A percentile compares a stretch with the other conserved stretches of the same genome.
Evolutionary conservation across 169 alveolate genomes (phyloP).

Genomic region (Plasmodium cynomolgi): DNA sequence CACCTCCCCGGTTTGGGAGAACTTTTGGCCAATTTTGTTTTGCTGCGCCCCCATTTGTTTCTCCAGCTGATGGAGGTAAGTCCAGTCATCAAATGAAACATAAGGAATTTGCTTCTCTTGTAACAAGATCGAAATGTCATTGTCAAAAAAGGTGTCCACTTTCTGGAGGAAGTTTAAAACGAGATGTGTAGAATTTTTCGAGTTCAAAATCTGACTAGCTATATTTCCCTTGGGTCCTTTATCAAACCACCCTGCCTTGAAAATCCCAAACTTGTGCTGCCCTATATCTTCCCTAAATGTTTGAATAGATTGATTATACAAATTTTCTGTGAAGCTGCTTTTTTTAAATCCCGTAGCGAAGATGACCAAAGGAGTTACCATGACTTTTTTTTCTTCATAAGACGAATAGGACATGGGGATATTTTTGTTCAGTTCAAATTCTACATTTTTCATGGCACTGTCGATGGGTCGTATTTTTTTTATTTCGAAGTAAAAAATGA

Average conservation of each 20-base stretch:
- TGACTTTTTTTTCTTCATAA: neutral
- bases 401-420: neutral
- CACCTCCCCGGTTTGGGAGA: neutral
- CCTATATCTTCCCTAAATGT: slow-evolving; percentile 25
- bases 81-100: slow-evolving; percentile 46
- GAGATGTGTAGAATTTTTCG: slow-evolving; percentile 2
- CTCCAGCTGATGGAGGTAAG: slow-evolving; percentile 34
- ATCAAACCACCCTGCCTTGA: slow-evolving; percentile 66
- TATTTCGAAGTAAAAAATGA: slow-evolving; percentile 49
- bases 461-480: slow-evolving; percentile 10
- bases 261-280: slow-evolving; percentile 23
- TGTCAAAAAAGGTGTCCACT: slow-evolving; percentile 17
- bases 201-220: slow-evolving; percentile 43
- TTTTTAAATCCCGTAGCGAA: slow-evolving; percentile 71
- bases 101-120: slow-evolving; percentile 17
- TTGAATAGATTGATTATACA: slow-evolving; percentile 44
- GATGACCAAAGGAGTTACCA: slow-evolving; percentile 43
- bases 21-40: slow-evolving; percentile 23
- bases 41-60: neutral
- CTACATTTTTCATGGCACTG: slow-evolving; percentile 20
- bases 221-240: slow-evolving; percentile 67
- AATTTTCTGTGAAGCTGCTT: slow-evolving; percentile 24
- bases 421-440: slow-evolving; percentile 40
- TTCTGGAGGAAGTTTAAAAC: slow-evolving; percentile 54
- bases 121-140: slow-evolving; percentile 43